Conservation (phyloP, 2,329 filamentous ascomycete species). For the Cucurbitaria berberidis region DNA sequence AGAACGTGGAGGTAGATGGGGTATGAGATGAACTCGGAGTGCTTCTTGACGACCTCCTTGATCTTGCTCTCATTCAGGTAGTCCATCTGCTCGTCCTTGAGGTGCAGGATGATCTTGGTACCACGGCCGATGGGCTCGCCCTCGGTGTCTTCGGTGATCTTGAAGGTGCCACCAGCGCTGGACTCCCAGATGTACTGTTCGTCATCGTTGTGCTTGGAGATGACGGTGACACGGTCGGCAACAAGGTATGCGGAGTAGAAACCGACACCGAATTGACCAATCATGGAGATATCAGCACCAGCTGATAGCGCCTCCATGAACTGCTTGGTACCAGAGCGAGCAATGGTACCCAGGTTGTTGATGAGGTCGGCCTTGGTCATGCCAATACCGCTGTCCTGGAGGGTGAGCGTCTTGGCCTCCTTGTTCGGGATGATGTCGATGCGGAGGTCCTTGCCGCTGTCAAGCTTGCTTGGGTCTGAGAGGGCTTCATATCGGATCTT, state of each 20-base stretch:
- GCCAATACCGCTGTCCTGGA: slow-evolving; percentile 98
- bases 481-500: slow-evolving; percentile 99
- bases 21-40: slow-evolving; percentile 99
- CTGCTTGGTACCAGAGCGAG: slow-evolving; percentile 98
- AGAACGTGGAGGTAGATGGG: slow-evolving; percentile 99
- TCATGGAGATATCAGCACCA: slow-evolving; percentile 99
- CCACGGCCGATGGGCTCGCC: slow-evolving; percentile 90
- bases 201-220: slow-evolving; percentile 99
- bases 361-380: slow-evolving; percentile 99
- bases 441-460: slow-evolving; percentile 95
- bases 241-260: slow-evolving; percentile 99
- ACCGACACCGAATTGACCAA: slow-evolving; percentile 99
- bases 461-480: slow-evolving; percentile 96
- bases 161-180: slow-evolving; percentile 95
- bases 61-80: slow-evolving; percentile 99
- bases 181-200: slow-evolving; percentile 99
- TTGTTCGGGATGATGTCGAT: slow-evolving; percentile 99
- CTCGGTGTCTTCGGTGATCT: slow-evolving; percentile 85
- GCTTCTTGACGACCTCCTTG: slow-evolving; percentile 99
- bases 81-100: slow-evolving; percentile 99
- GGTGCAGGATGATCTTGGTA: slow-evolving; percentile 96
- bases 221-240: slow-evolving; percentile 90
- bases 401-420: slow-evolving; percentile 95
- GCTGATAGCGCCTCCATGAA: slow-evolving; percentile 99
- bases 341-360: slow-evolving; percentile 99